Evolutionary conservation across 2,329 filamentous ascomycete genomes (phyloP), one percentile per base, ranked within the genome.

Genomic region (Colletotrichum neosansevieriae): DNA sequence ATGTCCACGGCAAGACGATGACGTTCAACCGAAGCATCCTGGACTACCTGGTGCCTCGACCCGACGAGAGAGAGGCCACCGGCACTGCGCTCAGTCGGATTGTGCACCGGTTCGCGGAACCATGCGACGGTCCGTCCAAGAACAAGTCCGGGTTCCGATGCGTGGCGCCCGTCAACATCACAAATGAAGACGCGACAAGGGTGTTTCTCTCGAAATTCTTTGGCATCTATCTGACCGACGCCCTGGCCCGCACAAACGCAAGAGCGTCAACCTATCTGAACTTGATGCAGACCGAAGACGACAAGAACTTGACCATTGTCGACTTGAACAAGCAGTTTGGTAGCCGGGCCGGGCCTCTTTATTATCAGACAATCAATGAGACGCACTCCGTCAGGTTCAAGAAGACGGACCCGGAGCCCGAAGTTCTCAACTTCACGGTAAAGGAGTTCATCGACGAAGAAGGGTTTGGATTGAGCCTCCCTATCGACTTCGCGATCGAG

Each of bases 281-380:
- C 0, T 10, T 17, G 6, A 47, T 9, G 2, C 4, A 54, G 4
- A 29, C n/a, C 11, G 6, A 6, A 29, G 29, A 29, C 29, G 17
- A 9, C 6, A 3, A 13, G 0, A 13, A 49, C 10, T 6, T 40
- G 1, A 24, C 1, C 1, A 64, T 21, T 6, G 12, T 64, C 5
- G 36, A 58, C 9, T 24, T 68, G n/a, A 40, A 47, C 38, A 36
- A 58, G 3, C 65, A 36, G n/a, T 32, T 58, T 12, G 65, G 65
- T 2, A 11, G 6, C 3, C 7, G 15, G 3, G 47, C 24, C 1
- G 9, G 15, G 5, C 62, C 24, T 13, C 24, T 13, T 15, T 5
- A 21, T 3, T 10, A 42, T 2, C 6, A 15, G 0, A 6, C 11
- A 2, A 13, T 50, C 32, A 59, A 36, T 32, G 6, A 12, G 4